These are phyloP conservation scores for Phytophthora macrochlamydospora DNA, from an alignment of 352 stramenopile genomes.

Conservation along the genomic window DNA sequence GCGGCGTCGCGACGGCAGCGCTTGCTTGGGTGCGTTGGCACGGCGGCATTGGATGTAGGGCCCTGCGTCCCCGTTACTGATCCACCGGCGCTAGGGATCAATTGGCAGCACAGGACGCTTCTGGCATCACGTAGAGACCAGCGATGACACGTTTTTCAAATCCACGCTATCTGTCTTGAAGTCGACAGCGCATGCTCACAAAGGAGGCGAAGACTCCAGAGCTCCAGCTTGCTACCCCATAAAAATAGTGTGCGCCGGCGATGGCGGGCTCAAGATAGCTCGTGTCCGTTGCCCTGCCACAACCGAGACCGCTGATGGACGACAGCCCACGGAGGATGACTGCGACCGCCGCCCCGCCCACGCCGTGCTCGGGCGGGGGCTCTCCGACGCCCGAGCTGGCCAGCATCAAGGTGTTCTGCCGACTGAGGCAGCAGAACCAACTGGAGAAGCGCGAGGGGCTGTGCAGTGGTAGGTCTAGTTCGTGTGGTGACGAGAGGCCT, in stretches of 20 bases:
- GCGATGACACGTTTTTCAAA: too few species aligned
- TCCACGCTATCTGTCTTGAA: too few species aligned
- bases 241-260: not conserved
- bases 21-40: too few species aligned
- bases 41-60: too few species aligned
- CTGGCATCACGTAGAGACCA: too few species aligned
- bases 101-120: too few species aligned
- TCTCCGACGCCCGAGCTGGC: conserved; percentile 17
- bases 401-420: conserved; percentile 79
- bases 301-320: conserved; percentile 16
- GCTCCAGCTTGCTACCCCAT: not conserved
- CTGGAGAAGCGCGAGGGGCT: conserved; percentile 68
- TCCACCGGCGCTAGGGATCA: too few species aligned
- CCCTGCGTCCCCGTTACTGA: too few species aligned
- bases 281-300: not conserved
- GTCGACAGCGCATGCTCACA: too few species aligned
- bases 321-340: conserved; percentile 29
- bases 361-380: not conserved
- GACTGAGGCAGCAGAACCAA: conserved; percentile 78
- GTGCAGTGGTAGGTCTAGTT: conserved; percentile 48
- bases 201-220: too few species aligned
- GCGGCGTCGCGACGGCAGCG: not conserved
- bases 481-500: not conserved
- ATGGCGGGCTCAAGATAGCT: conserved; percentile 5
- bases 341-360: conserved; percentile 11